phyloP scores from a whole-genome alignment of 352 stramenopile species.

The Pythium biforme region DNA sequence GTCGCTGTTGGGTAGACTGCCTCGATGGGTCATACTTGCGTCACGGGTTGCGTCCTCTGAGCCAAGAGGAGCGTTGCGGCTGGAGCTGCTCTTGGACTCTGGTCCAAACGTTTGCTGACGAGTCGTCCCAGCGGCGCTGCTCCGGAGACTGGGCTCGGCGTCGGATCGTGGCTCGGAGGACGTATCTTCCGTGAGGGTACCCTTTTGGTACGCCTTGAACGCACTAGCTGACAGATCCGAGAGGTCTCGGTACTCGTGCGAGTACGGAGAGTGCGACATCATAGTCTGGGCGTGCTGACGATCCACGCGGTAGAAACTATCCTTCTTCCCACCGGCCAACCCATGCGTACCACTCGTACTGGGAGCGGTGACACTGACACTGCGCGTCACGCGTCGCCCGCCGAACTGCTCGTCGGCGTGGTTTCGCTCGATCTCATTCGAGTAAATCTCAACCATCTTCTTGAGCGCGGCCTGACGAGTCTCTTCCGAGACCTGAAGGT shows the following conservation, averaged over 20 bases:
- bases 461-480: constrained; percentile 54
- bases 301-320: neutral
- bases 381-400: constrained; percentile 10
- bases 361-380: constrained; percentile 12
- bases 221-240: constrained; percentile 64
- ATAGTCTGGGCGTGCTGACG: constrained; percentile 25
- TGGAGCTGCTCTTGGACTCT: constrained; percentile 22
- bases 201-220: constrained; percentile 61
- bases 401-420: constrained; percentile 15
- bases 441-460: constrained; percentile 81
- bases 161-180: constrained; percentile 23
- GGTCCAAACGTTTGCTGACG: constrained; percentile 14
- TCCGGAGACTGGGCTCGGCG: constrained; percentile 21
- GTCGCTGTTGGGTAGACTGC: constrained; percentile 35
- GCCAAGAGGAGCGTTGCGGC: constrained; percentile 18
- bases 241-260: constrained; percentile 48
- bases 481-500: constrained; percentile 49
- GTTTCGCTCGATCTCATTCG: constrained; percentile 58
- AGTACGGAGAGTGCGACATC: constrained; percentile 3
- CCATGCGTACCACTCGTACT: neutral
- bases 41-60: constrained; percentile 1
- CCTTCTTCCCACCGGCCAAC: neutral
- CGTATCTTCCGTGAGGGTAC: constrained; percentile 23
- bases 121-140: constrained; percentile 22
- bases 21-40: constrained; percentile 12